These are phyloP conservation scores for Gymnopilus junonius DNA, from an alignment of 768 basidiomycete species.

Conservation along the genomic window DNA sequence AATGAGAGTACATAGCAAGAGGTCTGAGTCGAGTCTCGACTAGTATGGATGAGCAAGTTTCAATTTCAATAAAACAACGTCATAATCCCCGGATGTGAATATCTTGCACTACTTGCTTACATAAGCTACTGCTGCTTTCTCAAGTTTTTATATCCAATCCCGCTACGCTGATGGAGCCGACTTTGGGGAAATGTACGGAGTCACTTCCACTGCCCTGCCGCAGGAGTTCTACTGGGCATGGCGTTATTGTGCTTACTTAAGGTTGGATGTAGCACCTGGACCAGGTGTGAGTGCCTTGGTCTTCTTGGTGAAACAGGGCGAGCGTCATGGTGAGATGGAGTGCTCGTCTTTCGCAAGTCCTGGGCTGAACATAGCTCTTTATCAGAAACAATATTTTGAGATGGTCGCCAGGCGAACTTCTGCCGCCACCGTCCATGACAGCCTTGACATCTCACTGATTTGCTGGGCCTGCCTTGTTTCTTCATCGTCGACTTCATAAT, in stretches of 20 bases:
- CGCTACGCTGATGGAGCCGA: conserved; percentile 18
- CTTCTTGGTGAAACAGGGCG: conserved; percentile 23
- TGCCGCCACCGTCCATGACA: conserved; percentile 36
- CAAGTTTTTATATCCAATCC: background rate
- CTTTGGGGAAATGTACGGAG: conserved; percentile 16
- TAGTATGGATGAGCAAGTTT: no score
- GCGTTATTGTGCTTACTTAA: conserved; percentile 30
- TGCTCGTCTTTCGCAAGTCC: background rate
- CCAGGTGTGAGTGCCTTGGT: conserved; percentile 39
- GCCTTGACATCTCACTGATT: conserved; percentile 17
- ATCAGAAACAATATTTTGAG: conserved; percentile 9
- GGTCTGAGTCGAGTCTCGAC: no score
- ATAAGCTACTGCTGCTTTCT: background rate
- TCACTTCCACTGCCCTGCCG: conserved; percentile 36
- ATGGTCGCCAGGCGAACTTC: conserved; percentile 29
- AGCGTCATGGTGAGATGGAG: background rate
- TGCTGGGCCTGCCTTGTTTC: conserved; percentile 9
- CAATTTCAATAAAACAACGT: no score
- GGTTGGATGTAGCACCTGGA: conserved; percentile 6
- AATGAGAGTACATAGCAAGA: no score
- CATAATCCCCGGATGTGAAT: no score
- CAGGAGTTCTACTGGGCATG: conserved; percentile 46
- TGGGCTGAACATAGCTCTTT: background rate
- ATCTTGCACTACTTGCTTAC: no score
- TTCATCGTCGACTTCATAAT: conserved; percentile 30